Percentiles rank a stretch among this genome's conserved stretches.
phyloP scores from a whole-genome alignment of 176 grass and related monocot species.

The Leersia perrieri region DNA sequence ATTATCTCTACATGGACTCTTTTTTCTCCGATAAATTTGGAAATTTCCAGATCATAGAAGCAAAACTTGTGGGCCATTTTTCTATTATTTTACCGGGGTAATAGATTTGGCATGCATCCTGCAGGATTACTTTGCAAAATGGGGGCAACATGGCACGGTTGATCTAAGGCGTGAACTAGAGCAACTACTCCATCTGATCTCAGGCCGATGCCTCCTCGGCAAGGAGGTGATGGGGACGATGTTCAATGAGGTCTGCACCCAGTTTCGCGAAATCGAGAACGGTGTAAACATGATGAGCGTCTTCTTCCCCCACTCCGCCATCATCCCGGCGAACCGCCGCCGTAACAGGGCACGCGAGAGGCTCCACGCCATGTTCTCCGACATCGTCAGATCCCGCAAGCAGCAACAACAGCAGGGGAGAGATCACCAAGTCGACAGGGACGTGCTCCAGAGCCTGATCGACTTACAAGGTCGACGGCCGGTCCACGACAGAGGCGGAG shows the following conservation, averaged over 20 bases:
- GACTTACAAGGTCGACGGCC: conserved; percentile 41
- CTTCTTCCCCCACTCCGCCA: conserved; percentile 49
- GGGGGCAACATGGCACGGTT: conserved; percentile 42
- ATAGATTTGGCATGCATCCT: background rate
- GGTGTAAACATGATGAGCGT: conserved; percentile 34
- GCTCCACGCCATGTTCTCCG: conserved; percentile 35
- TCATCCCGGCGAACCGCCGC: background rate
- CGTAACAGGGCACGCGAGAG: conserved; percentile 40
- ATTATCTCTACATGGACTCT: too few species aligned
- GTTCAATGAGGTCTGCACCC: conserved; percentile 34
- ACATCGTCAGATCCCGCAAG: conserved; percentile 44
- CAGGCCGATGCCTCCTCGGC: conserved; percentile 54
- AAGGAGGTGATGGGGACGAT: conserved; percentile 48
- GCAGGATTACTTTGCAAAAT: conserved; percentile 22
- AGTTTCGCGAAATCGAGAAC: conserved; percentile 32
- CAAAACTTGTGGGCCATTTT: too few species aligned
- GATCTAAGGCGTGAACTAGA: conserved; percentile 46
- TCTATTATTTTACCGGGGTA: too few species aligned
- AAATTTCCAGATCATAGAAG: too few species aligned
- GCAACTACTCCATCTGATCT: conserved; percentile 41
- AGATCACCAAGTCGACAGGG: conserved; percentile 20
- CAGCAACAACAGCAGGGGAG: background rate
- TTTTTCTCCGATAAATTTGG: too few species aligned
- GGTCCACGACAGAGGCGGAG: conserved; percentile 27
- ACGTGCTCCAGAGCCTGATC: conserved; percentile 50